These are phyloP conservation scores for Trichoderma breve DNA, from an alignment of 2,329 filamentous ascomycete species.

Conservation along the genomic window DNA sequence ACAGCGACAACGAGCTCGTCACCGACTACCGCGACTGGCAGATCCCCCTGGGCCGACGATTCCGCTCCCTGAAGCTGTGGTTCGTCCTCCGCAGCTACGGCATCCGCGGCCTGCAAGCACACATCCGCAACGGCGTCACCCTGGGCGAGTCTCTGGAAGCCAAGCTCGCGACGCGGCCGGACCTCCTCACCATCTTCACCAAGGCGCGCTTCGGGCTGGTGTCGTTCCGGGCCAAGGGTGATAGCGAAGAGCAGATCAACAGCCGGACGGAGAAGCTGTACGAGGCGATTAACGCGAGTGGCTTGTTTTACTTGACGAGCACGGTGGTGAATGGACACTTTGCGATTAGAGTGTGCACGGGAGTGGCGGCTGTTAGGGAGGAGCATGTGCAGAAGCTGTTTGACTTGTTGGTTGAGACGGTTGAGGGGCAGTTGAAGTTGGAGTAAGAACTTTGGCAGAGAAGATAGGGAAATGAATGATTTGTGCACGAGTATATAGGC, in stretches of 20 bases:
- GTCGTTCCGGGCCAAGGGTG: conserved; percentile 62
- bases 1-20: conserved; percentile 77
- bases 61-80: conserved; percentile 90
- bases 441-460: neutral
- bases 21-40: conserved; percentile 98
- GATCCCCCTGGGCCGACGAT: conserved; percentile 85
- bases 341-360: conserved; percentile 79
- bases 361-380: conserved; percentile 63
- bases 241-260: conserved; percentile 56
- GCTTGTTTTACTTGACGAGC: conserved; percentile 80
- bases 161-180: conserved; percentile 55
- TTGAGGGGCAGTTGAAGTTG: conserved; percentile 50
- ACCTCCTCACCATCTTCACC: conserved; percentile 75
- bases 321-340: conserved; percentile 70
- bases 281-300: conserved; percentile 68
- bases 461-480: neutral
- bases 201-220: conserved; percentile 76
- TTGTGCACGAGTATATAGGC: neutral
- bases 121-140: conserved; percentile 67
- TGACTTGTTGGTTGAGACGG: conserved; percentile 64
- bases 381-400: conserved; percentile 74
- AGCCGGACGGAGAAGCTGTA: conserved; percentile 71
- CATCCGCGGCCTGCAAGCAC: conserved; percentile 68
- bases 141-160: conserved; percentile 69
- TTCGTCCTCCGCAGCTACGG: conserved; percentile 87